A percentile compares a stretch with the other conserved stretches of the same genome.
phyloP scores from a whole-genome alignment of 371 early-diverging fungal genomes.

The Rhizopus stolonifer region DNA sequence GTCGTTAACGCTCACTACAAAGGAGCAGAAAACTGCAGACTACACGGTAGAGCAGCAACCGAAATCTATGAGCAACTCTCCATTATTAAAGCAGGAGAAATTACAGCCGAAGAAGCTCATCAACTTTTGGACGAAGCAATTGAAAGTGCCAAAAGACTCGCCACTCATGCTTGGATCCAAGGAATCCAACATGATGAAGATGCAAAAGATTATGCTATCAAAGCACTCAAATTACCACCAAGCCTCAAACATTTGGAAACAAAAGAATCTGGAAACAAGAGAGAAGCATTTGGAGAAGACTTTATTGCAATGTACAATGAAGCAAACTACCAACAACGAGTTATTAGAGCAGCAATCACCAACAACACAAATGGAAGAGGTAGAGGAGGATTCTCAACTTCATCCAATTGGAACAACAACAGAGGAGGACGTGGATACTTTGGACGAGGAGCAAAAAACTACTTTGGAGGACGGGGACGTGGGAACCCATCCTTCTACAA shows the following conservation, averaged over 20 bases:
- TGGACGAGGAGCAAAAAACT: constrained; percentile 12
- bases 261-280: background rate
- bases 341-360: constrained; percentile 3
- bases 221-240: no score
- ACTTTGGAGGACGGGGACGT: constrained; percentile 14
- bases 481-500: constrained; percentile 12
- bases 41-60: no score
- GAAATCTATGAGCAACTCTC: no score
- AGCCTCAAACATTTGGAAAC: constrained; percentile 18
- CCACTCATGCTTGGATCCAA: no score
- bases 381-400: constrained; percentile 1
- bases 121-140: no score
- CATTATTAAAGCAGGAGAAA: no score
- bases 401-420: background rate
- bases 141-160: no score
- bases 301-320: constrained; percentile 7
- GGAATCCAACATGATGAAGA: no score
- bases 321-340: constrained; percentile 9
- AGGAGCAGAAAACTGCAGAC: no score
- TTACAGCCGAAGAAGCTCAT: no score
- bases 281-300: constrained; percentile 4
- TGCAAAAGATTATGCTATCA: no score
- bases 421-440: constrained; percentile 8
- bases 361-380: background rate
- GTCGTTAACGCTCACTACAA: no score